A percentile compares a stretch with the other conserved stretches of the same genome.
phyloP scores from a whole-genome alignment of 1,139 yeast genomes.

The Meyerozyma smithsonii region DNA sequence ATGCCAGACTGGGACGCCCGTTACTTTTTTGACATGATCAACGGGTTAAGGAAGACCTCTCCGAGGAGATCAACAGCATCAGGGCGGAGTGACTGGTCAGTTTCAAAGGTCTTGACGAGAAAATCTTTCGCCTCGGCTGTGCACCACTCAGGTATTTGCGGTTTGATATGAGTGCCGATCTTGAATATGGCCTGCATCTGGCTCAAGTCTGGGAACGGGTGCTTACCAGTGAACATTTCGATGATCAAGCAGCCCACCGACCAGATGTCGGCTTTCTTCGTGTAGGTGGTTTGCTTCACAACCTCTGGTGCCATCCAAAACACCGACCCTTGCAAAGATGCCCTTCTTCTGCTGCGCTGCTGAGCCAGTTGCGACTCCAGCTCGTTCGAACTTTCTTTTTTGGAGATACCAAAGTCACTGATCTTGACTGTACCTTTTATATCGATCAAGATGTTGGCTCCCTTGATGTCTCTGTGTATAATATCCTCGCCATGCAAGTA shows the following conservation, averaged over 20 bases:
- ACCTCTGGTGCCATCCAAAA: constrained; percentile 99
- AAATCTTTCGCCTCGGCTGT: constrained; percentile 67
- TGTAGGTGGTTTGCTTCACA: constrained; percentile 83
- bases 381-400: constrained; percentile 47
- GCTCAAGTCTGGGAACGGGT: constrained; percentile 89
- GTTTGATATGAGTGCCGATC: constrained; percentile 77
- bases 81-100: constrained; percentile 71
- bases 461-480: constrained; percentile 88
- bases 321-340: constrained; percentile 88
- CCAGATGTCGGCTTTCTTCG: constrained; percentile 93
- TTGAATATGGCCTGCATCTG: constrained; percentile 96
- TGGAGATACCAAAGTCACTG: constrained; percentile 91
- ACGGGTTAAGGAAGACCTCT: constrained; percentile 55
- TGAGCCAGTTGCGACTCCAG: constrained; percentile 18
- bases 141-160: constrained; percentile 76
- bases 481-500: constrained; percentile 80
- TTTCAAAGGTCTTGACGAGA: constrained; percentile 61
- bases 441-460: constrained; percentile 87
- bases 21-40: constrained; percentile 38
- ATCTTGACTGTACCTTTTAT: constrained; percentile 88
- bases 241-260: constrained; percentile 87
- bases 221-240: constrained; percentile 93
- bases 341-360: constrained; percentile 43
- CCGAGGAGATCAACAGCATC: constrained; percentile 64
- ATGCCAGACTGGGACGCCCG: background rate